Evolutionary conservation across 805 yeast genomes (phyloP), one percentile per base, ranked within the genome.

Genomic region (Lipomyces yamanashiensis): DNA sequence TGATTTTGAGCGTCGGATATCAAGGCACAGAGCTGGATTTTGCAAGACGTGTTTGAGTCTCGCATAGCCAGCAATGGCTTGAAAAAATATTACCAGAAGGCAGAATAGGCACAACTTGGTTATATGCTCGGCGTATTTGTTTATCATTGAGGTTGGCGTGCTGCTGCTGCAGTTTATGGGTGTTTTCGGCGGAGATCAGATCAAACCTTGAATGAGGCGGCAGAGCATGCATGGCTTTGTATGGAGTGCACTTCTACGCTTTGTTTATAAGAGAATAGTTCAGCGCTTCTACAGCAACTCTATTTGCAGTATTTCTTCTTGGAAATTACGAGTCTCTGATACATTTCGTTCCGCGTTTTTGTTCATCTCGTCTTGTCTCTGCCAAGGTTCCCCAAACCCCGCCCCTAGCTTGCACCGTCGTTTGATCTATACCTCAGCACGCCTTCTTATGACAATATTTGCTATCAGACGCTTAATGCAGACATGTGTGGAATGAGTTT

Each of bases 361-460:
- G 2, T 15, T 45, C 34, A 10, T 45, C 34, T 19, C 23, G 47
- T 43, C 47, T 43, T 17, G 21, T 43, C 47, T 17, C 21, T 10
- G n/a, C n/a, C 34, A 10, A 23, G 34, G 21, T 45, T 45, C 50
- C 50, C 50, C 50, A 19, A 45, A 45, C 50, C 50, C 50, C 47
- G 2, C 21, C 50, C 50, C 50, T 45, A 45, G 50, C 50, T 45
- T 45, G 50, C 50, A 45, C 34, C 50, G 34, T 15, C 50, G 7
- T 9, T 19, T 45, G 50, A 45, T 45, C 50, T 45, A 45, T 36
- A 23, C 40, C 9, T 33, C 53, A 49, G 15, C 21, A 33, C 39
- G 17, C 21, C 33, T 17, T n/a, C 34, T 34, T 7, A 17, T 43
- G 47, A 17, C 15, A 43, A 8, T 9, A 43, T 40, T 36, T 51